These are phyloP conservation scores for Tulasnella calospora DNA, from an alignment of 768 basidiomycete genomes.

Conservation along the genomic window DNA sequence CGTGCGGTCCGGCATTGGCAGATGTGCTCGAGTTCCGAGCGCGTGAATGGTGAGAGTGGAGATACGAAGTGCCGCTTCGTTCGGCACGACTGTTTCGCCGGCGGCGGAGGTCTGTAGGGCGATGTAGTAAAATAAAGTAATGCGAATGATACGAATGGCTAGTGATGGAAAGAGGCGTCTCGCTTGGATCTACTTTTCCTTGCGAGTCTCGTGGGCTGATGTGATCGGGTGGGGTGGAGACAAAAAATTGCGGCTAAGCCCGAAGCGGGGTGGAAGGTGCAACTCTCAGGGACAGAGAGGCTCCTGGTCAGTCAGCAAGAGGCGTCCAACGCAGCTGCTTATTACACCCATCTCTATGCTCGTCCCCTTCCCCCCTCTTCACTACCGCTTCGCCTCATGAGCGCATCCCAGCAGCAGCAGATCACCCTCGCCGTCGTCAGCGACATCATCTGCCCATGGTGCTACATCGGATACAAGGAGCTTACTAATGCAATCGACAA, in stretches of 20 bases:
- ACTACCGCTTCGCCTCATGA: neutral
- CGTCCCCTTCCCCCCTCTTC: constrained; percentile 4
- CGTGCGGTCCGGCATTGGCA: constrained; percentile 80
- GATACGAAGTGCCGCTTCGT: neutral
- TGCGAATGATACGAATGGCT: neutral
- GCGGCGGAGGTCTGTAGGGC: neutral
- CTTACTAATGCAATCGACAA: constrained; percentile 38
- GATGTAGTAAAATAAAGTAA: constrained; percentile 3
- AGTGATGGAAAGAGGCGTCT: neutral
- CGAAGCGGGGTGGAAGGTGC: constrained; percentile 4
- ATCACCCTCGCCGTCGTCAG: constrained; percentile 16
- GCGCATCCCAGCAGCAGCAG: constrained; percentile 7
- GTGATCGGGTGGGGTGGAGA: neutral
- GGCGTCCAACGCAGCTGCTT: neutral
- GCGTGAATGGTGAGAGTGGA: neutral
- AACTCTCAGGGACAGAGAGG: neutral
- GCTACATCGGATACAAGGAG: constrained; percentile 43
- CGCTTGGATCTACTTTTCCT: neutral
- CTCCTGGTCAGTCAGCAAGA: constrained; percentile 14
- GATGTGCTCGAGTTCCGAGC: constrained; percentile 3
- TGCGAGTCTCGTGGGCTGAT: neutral
- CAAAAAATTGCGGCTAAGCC: constrained; percentile 2
- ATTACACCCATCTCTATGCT: constrained; percentile 8
- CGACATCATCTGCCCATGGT: constrained; percentile 32
- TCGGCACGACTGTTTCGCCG: constrained; percentile 1